Evolutionary conservation across 257 asterid genomes (phyloP).

Genomic region (Gardenia jasminoides): DNA sequence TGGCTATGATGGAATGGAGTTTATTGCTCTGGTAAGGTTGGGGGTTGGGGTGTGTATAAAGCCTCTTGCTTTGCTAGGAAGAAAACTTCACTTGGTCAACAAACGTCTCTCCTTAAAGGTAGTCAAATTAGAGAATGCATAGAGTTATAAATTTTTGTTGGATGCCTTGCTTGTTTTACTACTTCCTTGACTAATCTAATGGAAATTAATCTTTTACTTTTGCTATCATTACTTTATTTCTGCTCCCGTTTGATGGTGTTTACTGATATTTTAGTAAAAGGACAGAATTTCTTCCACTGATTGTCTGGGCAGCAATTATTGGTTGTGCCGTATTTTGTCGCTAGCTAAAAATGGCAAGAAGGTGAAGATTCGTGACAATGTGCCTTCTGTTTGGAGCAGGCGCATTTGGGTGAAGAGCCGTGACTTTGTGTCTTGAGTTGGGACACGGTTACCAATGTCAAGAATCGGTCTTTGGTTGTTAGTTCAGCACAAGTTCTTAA

Average conservation of each 20-base stretch:
- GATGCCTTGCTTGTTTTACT: not conserved
- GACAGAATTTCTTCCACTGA: no score
- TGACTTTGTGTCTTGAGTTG: not conserved
- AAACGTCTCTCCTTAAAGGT: not conserved
- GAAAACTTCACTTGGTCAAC: not conserved
- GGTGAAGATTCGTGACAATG: not conserved
- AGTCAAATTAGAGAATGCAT: not conserved
- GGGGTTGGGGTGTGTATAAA: not conserved
- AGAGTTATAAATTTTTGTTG: not conserved
- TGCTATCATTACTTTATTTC: not conserved
- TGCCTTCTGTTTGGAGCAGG: not conserved
- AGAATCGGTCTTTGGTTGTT: not conserved
- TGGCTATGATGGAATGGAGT: not conserved
- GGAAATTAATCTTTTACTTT: not conserved
- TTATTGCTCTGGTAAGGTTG: not conserved
- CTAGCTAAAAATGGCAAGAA: not conserved
- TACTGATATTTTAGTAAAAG: not conserved
- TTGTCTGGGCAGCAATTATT: no score
- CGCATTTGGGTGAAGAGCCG: not conserved
- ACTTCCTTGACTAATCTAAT: not conserved
- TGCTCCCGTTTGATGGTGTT: not conserved
- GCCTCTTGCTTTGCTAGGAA: not conserved
- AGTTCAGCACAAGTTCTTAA: not conserved
- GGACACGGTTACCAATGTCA: not conserved
- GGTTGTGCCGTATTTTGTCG: not conserved